These are phyloP conservation scores for Ustilago cynodontis DNA, from an alignment of 1,284 basidiomycete species.

Conservation along the genomic window DNA sequence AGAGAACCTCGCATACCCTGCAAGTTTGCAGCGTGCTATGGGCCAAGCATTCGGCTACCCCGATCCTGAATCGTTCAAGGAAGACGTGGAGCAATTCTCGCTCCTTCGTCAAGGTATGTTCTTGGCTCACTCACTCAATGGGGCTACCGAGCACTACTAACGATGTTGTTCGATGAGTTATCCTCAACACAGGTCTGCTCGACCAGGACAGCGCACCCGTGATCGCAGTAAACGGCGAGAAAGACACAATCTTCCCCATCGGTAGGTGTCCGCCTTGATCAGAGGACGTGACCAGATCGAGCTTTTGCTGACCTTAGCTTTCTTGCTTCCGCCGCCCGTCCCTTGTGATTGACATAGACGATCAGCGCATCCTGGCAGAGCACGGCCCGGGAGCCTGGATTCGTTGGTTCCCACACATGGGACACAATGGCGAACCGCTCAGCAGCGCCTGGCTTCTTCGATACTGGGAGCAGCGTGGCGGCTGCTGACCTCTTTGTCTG, in stretches of 20 bases:
- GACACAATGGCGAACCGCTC: slow-evolving; percentile 47
- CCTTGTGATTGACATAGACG: slow-evolving; percentile 13
- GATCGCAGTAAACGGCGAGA: slow-evolving; percentile 41
- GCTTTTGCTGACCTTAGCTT: neutral
- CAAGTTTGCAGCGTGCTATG: slow-evolving; percentile 40
- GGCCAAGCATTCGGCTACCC: slow-evolving; percentile 37
- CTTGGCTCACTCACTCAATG: neutral
- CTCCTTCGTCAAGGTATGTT: slow-evolving; percentile 32
- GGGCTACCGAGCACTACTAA: neutral
- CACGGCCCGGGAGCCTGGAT: slow-evolving; percentile 43
- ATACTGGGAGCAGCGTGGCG: slow-evolving; percentile 24
- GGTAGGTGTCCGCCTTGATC: slow-evolving; percentile 15
- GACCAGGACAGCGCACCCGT: slow-evolving; percentile 28
- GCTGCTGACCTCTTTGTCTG: slow-evolving; percentile 12
- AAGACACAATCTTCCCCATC: slow-evolving; percentile 51
- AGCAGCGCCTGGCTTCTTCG: slow-evolving; percentile 35
- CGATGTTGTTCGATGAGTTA: neutral
- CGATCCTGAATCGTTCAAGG: slow-evolving; percentile 32
- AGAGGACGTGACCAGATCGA: too few relatives aligned
- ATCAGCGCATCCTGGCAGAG: slow-evolving; percentile 40
- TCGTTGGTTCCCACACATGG: slow-evolving; percentile 45
- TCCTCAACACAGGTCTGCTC: slow-evolving; percentile 30
- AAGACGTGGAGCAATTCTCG: slow-evolving; percentile 35
- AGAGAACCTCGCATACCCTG: slow-evolving; percentile 41
- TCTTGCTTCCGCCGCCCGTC: neutral